Conservation (phyloP, 495 filamentous ascomycete genomes). For the Hyaloscypha hepaticicola region DNA sequence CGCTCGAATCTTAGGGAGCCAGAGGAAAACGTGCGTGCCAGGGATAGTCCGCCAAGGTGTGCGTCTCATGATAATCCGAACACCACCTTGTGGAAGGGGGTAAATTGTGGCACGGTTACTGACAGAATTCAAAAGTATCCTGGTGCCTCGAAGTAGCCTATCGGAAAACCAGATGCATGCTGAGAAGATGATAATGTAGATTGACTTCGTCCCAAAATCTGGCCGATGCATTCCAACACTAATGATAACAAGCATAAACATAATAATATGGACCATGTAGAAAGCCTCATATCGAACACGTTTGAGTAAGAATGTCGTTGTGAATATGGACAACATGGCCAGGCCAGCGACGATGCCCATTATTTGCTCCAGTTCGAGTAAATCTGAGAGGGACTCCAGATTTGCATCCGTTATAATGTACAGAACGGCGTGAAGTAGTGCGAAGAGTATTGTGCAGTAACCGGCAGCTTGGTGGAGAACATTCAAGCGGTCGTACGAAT, state of each 20-base stretch:
- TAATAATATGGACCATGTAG: constrained; percentile 51
- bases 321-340: constrained; percentile 42
- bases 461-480: not conserved
- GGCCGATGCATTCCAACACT: constrained; percentile 54
- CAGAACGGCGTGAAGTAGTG: constrained; percentile 14
- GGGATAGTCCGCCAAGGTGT: constrained; percentile 41
- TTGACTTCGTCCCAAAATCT: constrained; percentile 36
- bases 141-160: constrained; percentile 46
- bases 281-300: constrained; percentile 54
- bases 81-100: constrained; percentile 53
- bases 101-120: constrained; percentile 53
- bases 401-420: constrained; percentile 37
- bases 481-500: not conserved
- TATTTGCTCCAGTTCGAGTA: constrained; percentile 23
- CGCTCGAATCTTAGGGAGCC: constrained; percentile 51
- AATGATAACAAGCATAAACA: constrained; percentile 51
- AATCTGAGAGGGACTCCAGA: constrained; percentile 14
- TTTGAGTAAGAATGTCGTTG: constrained; percentile 31
- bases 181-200: constrained; percentile 44
- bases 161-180: constrained; percentile 49
- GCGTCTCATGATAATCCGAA: constrained; percentile 52
- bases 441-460: not conserved
- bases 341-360: constrained; percentile 45
- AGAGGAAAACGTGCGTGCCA: constrained; percentile 59
- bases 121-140: constrained; percentile 46